Base-by-base conservation (phyloP, 495 filamentous ascomycete species). In the Endocarpon pusillum region DNA sequence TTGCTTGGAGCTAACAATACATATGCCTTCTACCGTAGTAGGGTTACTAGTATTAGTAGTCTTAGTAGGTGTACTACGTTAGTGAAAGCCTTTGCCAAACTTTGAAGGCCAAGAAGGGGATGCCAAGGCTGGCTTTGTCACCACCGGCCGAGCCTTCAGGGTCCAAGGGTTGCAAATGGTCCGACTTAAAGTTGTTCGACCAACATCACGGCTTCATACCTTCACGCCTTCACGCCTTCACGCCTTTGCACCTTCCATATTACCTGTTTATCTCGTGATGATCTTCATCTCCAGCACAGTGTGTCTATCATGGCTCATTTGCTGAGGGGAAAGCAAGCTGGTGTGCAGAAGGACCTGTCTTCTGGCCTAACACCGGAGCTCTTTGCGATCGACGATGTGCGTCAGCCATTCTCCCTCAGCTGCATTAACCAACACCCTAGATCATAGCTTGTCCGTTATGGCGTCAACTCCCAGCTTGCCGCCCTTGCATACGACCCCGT, bases 301-400 rank as follows among this genome's bases (percentile, higher is more conserved):
- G 21, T 37, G 31, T 14, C 4, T 44, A 53, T 21, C 16, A 91
- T 89, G 84, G 73, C 82, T 25, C 72, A 78, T 42, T 87, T 94
- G 52, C 55, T 97, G 42, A 67, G 89, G 41, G 78, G 81, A 23
- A 93, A 89, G 65, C 89, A 97, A 62, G 72, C 83, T 35, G 89
- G 89, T 36, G 75, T 97, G 34, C 78, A 82, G 49, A 80, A 71
- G 52, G 89, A 96, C 57, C 67, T 97, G 22, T 93, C 87, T 18
- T 72, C 78, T 9, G 75, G 75, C 32, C 66, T 94, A 34, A 58
- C 67, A 23, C 67, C 81, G 18, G 76, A 76, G 28, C 49, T 79
- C 12, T 94, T 94, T 51, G 55, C 69, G 33, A 69, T 85, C 15
- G 89, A 94, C 49, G 81, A 94, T 49, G 74, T 79, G 61, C 39